A percentile compares a stretch with the other conserved stretches of the same genome.
Conservation (phyloP, 129 eudicot species). For the Sambucus nigra region DNA sequence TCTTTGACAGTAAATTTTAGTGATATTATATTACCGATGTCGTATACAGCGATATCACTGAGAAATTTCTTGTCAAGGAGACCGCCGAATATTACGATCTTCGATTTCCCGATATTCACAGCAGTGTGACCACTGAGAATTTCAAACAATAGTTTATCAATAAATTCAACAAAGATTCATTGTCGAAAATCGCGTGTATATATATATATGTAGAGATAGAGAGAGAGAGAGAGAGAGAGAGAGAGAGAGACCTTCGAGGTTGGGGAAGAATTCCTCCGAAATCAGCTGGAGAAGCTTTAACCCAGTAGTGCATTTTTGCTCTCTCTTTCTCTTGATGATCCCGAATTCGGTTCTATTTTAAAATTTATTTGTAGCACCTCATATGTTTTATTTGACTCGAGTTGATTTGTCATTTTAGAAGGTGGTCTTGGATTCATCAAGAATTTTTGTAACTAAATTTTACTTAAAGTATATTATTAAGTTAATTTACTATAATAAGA, state of each 20-base stretch:
- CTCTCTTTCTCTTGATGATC: background rate
- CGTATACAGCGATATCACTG: conserved; percentile 66
- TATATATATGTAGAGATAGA: background rate
- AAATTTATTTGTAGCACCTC: too few relatives aligned
- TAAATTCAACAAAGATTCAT: background rate
- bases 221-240: background rate
- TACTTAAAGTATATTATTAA: too few relatives aligned
- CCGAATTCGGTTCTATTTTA: too few relatives aligned
- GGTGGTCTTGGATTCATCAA: too few relatives aligned
- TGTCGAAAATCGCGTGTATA: background rate
- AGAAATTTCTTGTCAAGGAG: conserved; percentile 75
- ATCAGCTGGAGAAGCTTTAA: conserved; percentile 78
- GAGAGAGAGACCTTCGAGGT: conserved; percentile 61
- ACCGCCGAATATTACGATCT: conserved; percentile 83
- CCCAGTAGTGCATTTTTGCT: conserved; percentile 56
- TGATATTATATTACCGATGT: conserved; percentile 86
- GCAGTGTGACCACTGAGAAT: conserved; percentile 86
- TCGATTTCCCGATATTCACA: conserved; percentile 82
- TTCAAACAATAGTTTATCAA: background rate
- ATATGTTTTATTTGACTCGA: too few relatives aligned
- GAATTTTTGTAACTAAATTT: too few relatives aligned
- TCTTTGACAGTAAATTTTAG: too few relatives aligned
- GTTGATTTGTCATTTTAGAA: too few relatives aligned
- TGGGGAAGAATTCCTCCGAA: conserved; percentile 70
- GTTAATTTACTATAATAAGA: too few relatives aligned